Evolutionary conservation across 805 yeast genomes (phyloP).

Genomic region (Starmerella scarabaei): DNA sequence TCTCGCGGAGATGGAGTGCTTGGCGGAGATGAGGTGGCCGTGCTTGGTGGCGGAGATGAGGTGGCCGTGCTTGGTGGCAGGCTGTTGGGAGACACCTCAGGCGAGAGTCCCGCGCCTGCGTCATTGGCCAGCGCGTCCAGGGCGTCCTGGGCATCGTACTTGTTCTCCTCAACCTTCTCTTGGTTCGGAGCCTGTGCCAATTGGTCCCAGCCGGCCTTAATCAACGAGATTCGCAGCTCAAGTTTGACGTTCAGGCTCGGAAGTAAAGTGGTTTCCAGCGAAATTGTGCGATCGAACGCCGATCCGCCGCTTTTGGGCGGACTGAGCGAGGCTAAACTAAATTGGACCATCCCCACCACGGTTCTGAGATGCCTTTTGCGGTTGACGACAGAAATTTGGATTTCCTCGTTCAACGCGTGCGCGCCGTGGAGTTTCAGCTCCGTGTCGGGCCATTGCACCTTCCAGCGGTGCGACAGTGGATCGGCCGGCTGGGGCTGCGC

Average conservation of each 20-base stretch:
- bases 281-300: conserved; percentile 10
- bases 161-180: not conserved
- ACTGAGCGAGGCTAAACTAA: conserved; percentile 9
- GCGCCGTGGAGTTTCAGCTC: conserved; percentile 11
- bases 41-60: not conserved
- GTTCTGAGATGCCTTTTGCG: conserved; percentile 19
- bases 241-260: conserved; percentile 18
- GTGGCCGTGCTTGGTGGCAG: too few relatives aligned
- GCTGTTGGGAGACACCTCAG: not conserved
- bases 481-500: conserved; percentile 20
- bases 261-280: conserved; percentile 14
- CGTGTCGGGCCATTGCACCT: conserved; percentile 18
- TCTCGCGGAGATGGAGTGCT: not conserved
- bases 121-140: not conserved
- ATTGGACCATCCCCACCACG: conserved; percentile 18
- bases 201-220: not conserved
- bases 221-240: conserved; percentile 10
- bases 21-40: not conserved
- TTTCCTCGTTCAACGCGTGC: conserved; percentile 1
- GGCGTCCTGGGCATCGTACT: not conserved
- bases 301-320: conserved; percentile 3
- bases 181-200: not conserved
- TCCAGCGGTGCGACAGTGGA: conserved; percentile 20
- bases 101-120: too few relatives aligned
- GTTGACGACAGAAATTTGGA: conserved; percentile 16